A percentile compares a stretch with the other conserved stretches of the same genome.
phyloP scores from a whole-genome alignment of 75 land plant genomes.

The Azolla pinnata region DNA sequence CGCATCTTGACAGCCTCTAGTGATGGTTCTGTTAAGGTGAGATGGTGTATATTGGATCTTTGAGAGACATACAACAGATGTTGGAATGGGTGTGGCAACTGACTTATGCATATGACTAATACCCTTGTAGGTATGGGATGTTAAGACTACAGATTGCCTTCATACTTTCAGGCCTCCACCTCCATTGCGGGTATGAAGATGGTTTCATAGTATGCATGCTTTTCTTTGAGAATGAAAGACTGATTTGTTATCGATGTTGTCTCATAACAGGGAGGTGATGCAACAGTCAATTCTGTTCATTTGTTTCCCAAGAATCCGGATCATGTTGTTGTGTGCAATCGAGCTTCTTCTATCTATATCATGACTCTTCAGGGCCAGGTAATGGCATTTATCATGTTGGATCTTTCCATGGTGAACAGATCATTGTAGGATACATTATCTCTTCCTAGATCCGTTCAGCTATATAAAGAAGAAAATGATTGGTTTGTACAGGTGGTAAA shows the following conservation, averaged over 20 bases:
- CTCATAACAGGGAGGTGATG: constrained; percentile 85
- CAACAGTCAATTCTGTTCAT: constrained; percentile 88
- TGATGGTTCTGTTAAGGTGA: constrained; percentile 93
- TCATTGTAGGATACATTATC: too few relatives aligned
- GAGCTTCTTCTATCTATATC: constrained; percentile 82
- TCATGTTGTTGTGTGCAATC: constrained; percentile 87
- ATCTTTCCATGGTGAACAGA: too few relatives aligned
- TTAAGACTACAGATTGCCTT: constrained; percentile 78
- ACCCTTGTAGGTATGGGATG: constrained; percentile 81
- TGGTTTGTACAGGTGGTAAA: constrained; percentile 87
- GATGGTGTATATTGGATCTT: too few relatives aligned
- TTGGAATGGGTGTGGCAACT: neutral
- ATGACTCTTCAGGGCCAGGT: constrained; percentile 99
- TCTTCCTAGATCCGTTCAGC: neutral
- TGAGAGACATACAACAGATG: too few relatives aligned
- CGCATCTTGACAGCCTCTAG: constrained; percentile 95
- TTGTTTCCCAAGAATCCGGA: constrained; percentile 83
- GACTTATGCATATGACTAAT: neutral
- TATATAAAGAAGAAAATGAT: neutral
- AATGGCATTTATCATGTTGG: constrained; percentile 10
- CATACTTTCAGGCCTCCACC: constrained; percentile 98
- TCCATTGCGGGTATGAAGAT: constrained; percentile 58
- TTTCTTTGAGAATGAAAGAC: neutral
- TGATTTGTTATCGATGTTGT: too few relatives aligned
- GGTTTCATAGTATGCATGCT: neutral